phyloP scores from a whole-genome alignment of 164 flowering plant genomes.

The Kingdonia uniflora region DNA sequence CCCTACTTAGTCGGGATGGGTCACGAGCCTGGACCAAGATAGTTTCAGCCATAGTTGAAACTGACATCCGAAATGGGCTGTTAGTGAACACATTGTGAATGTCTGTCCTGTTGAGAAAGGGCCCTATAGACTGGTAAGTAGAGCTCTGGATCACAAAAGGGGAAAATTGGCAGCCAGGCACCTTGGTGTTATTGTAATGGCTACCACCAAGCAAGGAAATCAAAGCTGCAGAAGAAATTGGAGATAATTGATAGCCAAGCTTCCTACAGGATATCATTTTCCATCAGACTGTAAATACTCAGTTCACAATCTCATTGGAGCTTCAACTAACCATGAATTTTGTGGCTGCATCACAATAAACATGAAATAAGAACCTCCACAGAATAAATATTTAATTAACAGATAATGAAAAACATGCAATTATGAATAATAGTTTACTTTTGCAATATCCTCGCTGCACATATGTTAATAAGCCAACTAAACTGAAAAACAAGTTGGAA shows the following conservation, averaged over 20 bases:
- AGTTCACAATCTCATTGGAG: not conserved
- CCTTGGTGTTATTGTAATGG: not conserved
- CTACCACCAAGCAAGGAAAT: slow-evolving; percentile 4
- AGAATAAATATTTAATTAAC: not conserved
- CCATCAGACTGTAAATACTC: not conserved
- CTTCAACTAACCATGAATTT: not conserved
- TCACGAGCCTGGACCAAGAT: slow-evolving; percentile 77
- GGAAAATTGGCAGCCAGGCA: not conserved
- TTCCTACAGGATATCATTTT: slow-evolving; percentile 9
- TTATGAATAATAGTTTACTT: too few relatives aligned
- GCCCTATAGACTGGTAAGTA: not conserved
- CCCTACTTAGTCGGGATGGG: slow-evolving; percentile 41
- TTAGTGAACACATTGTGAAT: slow-evolving; percentile 4
- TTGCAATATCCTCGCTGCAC: too few relatives aligned
- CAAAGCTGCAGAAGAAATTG: slow-evolving; percentile 5
- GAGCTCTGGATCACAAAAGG: not conserved
- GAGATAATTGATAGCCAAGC: not conserved
- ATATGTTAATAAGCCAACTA: too few relatives aligned
- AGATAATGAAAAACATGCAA: not conserved
- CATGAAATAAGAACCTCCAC: not conserved
- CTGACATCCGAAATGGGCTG: slow-evolving; percentile 4
- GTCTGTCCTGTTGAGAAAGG: not conserved
- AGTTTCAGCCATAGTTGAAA: slow-evolving; percentile 39
- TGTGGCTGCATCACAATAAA: slow-evolving; percentile 6
- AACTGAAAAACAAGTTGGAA: too few relatives aligned